Percentiles rank a stretch among this genome's conserved stretches.
phyloP scores from a whole-genome alignment of 108 stramenopile genomes.

The Nannochloropsis gaditana region DNA sequence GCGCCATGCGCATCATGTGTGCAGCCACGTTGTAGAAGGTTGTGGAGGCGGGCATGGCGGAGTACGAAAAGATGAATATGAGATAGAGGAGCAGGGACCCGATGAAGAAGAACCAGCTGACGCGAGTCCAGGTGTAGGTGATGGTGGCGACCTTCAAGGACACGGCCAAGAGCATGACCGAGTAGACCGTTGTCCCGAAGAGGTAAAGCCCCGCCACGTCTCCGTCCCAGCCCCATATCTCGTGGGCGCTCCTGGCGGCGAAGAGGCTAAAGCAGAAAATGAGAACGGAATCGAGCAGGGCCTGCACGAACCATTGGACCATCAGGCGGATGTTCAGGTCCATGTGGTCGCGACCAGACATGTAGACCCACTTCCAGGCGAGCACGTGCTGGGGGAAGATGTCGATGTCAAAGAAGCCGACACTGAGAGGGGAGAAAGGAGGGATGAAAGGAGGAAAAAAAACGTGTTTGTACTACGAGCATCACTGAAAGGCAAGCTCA shows the following conservation, averaged over 20 bases:
- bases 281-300: constrained; percentile 33
- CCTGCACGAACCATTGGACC: constrained; percentile 26
- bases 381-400: constrained; percentile 15
- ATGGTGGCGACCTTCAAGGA: constrained; percentile 36
- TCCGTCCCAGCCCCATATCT: constrained; percentile 31
- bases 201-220: constrained; percentile 37
- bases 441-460: constrained; percentile 14
- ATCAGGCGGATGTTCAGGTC: constrained; percentile 29
- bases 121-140: constrained; percentile 35
- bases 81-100: constrained; percentile 35
- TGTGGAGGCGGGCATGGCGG: constrained; percentile 10
- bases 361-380: constrained; percentile 27
- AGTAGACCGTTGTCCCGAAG: constrained; percentile 46
- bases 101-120: constrained; percentile 31
- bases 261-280: constrained; percentile 31
- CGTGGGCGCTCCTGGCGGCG: constrained; percentile 12
- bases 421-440: background rate
- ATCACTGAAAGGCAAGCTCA: background rate
- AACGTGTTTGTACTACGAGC: constrained; percentile 23
- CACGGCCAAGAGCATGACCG: constrained; percentile 34
- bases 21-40: constrained; percentile 41
- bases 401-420: constrained; percentile 41
- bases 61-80: constrained; percentile 34
- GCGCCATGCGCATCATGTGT: constrained; percentile 25
- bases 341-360: constrained; percentile 28